phyloP scores from a whole-genome alignment of 176 grass and related monocot genomes.

The Oryza punctata region DNA sequence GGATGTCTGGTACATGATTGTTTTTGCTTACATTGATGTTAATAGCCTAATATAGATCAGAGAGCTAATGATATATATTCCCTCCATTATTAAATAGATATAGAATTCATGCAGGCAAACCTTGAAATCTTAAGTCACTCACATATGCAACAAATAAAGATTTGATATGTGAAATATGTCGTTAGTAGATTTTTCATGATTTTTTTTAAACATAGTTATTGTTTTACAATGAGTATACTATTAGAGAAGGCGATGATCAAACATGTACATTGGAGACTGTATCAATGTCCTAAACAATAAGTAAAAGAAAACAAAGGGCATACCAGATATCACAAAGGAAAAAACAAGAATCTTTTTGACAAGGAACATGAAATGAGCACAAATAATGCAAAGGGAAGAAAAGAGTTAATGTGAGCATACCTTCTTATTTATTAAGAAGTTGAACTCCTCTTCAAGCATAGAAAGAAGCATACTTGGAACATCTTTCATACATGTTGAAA shows the following conservation, averaged over 20 bases:
- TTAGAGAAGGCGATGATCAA: background rate
- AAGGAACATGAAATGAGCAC: conserved; percentile 30
- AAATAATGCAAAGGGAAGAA: conserved; percentile 13
- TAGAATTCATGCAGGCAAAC: background rate
- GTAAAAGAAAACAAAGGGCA: background rate
- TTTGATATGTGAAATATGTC: background rate
- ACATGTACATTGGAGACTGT: background rate
- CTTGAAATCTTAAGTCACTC: background rate
- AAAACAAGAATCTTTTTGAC: conserved; percentile 7
- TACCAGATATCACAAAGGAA: background rate
- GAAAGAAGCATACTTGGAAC: conserved; percentile 78
- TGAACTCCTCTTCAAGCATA: conserved; percentile 98
- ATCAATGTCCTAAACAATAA: too few species aligned
- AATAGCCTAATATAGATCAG: conserved; percentile 5
- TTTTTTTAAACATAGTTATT: too few species aligned
- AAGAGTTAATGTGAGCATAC: conserved; percentile 39
- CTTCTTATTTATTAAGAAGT: conserved; percentile 99
- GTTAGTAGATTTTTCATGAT: background rate
- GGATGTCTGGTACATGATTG: background rate
- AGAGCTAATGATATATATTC: background rate
- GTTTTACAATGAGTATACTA: background rate
- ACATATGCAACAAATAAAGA: background rate
- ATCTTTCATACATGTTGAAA: conserved; percentile 96
- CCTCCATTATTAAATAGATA: background rate
- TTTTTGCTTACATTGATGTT: conserved; percentile 8